Conservation (phyloP, 2,329 filamentous ascomycete genomes). For the Colletotrichum abscissum region DNA sequence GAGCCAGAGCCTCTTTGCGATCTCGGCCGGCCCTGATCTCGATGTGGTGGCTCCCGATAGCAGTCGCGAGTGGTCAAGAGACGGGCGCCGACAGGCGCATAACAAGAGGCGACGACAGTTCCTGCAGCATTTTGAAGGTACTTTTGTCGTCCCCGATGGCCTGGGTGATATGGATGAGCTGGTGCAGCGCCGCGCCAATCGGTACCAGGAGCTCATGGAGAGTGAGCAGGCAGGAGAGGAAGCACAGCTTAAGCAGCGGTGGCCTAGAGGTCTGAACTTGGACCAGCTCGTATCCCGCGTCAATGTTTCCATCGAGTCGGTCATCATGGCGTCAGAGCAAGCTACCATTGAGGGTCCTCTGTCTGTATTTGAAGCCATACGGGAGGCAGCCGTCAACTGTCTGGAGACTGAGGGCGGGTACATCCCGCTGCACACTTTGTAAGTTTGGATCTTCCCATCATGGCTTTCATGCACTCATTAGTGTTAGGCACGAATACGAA, state of each 20-base stretch:
- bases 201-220: conserved; percentile 16
- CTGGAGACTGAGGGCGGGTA: conserved; percentile 23
- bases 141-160: conserved; percentile 36
- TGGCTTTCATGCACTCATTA: not conserved
- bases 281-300: conserved; percentile 32
- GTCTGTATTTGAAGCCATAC: conserved; percentile 23
- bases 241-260: conserved; percentile 25
- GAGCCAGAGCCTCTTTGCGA: conserved; percentile 21
- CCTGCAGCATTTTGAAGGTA: conserved; percentile 26
- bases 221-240: not conserved
- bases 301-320: conserved; percentile 32
- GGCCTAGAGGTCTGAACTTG: conserved; percentile 28
- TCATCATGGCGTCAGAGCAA: conserved; percentile 29
- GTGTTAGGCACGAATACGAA: conserved; percentile 33
- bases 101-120: conserved; percentile 31
- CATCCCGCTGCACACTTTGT: conserved; percentile 32
- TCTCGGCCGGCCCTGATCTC: conserved; percentile 4
- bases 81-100: conserved; percentile 1
- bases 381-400: conserved; percentile 21
- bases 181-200: conserved; percentile 21
- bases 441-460: not conserved
- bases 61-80: conserved; percentile 20
- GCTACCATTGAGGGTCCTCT: conserved; percentile 9
- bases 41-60: conserved; percentile 28
- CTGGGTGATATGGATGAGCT: conserved; percentile 35